phyloP scores from a whole-genome alignment of 2,329 filamentous ascomycete species.

The Paracoccidioides lutzii region DNA sequence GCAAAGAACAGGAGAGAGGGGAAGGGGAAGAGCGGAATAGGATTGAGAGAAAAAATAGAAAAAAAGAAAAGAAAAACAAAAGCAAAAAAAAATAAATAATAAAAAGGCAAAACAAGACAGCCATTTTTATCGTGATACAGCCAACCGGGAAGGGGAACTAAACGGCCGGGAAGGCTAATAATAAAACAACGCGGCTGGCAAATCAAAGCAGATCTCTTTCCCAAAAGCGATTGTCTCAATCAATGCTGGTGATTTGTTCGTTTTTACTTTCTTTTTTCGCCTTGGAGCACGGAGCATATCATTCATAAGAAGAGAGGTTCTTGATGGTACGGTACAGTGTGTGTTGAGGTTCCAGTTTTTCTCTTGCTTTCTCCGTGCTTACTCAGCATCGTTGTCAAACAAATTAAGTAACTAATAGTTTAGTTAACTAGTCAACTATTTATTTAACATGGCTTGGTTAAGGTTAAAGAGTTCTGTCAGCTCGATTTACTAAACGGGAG shows the following conservation, averaged over 20 bases:
- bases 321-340: no score
- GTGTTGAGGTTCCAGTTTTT: not conserved
- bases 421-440: not conserved
- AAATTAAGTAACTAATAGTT: not conserved
- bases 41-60: not conserved
- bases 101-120: no score
- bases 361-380: not conserved
- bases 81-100: not conserved
- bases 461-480: no score
- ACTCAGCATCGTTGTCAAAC: not conserved
- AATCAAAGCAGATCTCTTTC: constrained; percentile 1
- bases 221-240: not conserved
- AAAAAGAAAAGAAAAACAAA: no score
- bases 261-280: not conserved
- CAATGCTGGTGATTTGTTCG: not conserved
- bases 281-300: no score
- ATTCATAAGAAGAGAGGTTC: no score
- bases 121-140: no score
- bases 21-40: not conserved
- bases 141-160: not conserved
- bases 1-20: not conserved
- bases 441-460: not conserved
- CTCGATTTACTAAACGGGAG: not conserved
- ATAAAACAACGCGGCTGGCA: not conserved
- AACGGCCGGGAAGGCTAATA: not conserved